These are phyloP conservation scores for Pseudophaeomoniella oleicola DNA, from an alignment of 2,329 filamentous ascomycete species.

Conservation along the genomic window DNA sequence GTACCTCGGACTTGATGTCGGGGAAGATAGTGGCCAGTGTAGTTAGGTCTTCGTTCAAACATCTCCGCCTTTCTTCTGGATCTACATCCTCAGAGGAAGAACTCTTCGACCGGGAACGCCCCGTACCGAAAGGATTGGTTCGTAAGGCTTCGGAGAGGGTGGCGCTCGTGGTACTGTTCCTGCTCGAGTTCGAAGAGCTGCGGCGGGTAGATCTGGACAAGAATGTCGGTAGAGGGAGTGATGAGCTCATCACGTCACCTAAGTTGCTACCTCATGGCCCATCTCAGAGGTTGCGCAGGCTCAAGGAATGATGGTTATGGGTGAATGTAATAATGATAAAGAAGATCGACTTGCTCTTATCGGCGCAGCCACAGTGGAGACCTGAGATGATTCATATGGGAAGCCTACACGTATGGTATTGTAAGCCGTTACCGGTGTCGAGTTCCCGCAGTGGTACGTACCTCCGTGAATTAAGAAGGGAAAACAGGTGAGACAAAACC, in stretches of 20 bases:
- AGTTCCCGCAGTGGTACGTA: too few species aligned
- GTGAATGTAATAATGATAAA: too few species aligned
- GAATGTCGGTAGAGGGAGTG: not conserved
- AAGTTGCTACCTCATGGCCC: not conserved
- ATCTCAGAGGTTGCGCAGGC: too few species aligned
- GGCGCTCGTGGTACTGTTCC: constrained; percentile 7
- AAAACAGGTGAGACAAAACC: too few species aligned
- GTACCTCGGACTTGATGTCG: constrained; percentile 30
- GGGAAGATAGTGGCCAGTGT: constrained; percentile 28
- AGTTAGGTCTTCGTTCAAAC: constrained; percentile 26
- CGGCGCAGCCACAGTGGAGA: too few species aligned
- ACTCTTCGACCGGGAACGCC: constrained; percentile 4
- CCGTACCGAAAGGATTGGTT: constrained; percentile 25
- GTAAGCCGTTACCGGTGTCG: too few species aligned
- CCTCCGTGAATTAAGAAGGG: too few species aligned
- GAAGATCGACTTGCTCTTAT: too few species aligned
- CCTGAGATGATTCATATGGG: too few species aligned
- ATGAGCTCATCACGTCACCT: not conserved
- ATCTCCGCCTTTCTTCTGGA: constrained; percentile 18
- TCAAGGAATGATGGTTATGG: too few species aligned
- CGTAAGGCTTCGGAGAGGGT: constrained; percentile 28
- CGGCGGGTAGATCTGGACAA: not conserved
- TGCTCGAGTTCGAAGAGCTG: not conserved
- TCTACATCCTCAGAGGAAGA: constrained; percentile 10
- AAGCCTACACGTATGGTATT: too few species aligned